These are phyloP conservation scores for Eucalyptus cladocalyx DNA, from an alignment of 345 rosid genomes.

Conservation along the genomic window DNA sequence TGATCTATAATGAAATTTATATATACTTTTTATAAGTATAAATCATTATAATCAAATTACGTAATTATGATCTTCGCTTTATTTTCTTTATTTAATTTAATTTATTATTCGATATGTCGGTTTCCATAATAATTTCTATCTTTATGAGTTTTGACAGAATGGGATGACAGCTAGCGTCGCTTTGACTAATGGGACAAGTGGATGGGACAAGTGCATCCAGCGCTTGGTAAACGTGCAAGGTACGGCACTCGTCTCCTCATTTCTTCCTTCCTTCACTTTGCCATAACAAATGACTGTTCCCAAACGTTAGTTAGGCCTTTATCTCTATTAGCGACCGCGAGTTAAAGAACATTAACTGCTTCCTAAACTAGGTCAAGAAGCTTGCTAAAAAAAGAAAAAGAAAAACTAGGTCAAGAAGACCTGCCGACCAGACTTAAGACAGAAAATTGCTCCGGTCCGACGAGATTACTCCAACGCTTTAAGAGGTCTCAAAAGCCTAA, in stretches of 20 bases:
- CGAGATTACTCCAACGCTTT: neutral
- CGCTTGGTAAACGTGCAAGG: neutral
- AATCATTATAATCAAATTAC: too few species aligned
- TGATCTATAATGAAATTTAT: too few species aligned
- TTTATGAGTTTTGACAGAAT: too few species aligned
- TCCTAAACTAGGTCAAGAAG: neutral
- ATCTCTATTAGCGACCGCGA: neutral
- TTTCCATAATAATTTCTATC: too few species aligned
- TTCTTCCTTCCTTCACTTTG: neutral
- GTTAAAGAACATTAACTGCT: neutral
- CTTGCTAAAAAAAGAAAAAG: too few species aligned
- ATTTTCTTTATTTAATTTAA: too few species aligned
- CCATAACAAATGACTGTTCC: neutral
- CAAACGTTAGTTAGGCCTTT: neutral
- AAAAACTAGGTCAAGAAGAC: neutral
- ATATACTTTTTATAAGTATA: too few species aligned
- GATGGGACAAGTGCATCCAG: neutral
- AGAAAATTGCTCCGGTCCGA: neutral
- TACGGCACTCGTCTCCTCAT: neutral
- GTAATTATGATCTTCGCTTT: too few species aligned
- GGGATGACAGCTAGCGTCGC: accelerated
- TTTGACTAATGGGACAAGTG: neutral
- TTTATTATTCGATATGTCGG: too few species aligned
- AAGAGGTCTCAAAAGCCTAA: neutral
- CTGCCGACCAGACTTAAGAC: neutral